Evolutionary conservation across 805 yeast species (phyloP).

Genomic region (Candida lessepsii): DNA sequence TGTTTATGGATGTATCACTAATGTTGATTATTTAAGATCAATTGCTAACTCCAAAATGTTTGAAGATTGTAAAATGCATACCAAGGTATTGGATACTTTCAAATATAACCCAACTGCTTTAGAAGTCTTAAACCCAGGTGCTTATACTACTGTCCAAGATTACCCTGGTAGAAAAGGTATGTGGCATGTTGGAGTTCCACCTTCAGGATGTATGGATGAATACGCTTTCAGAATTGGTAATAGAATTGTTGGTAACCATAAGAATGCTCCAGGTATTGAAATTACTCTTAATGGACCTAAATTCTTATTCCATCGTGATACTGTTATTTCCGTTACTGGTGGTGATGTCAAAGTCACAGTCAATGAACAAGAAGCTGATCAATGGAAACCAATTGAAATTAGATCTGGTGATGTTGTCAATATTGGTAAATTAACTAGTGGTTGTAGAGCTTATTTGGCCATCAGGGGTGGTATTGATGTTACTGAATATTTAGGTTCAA

Average conservation of each 20-base stretch:
- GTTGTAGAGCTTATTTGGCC: constrained; percentile 89
- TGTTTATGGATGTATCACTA: constrained; percentile 84
- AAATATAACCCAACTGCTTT: constrained; percentile 80
- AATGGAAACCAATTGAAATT: constrained; percentile 73
- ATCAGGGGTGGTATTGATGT: constrained; percentile 93
- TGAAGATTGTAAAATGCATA: constrained; percentile 76
- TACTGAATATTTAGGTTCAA: constrained; percentile 90
- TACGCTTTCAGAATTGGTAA: constrained; percentile 89
- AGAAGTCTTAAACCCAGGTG: constrained; percentile 67
- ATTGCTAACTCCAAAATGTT: constrained; percentile 85
- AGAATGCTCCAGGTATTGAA: constrained; percentile 85
- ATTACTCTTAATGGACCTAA: constrained; percentile 86
- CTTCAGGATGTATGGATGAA: constrained; percentile 97
- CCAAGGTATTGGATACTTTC: constrained; percentile 82
- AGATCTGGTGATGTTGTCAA: constrained; percentile 72
- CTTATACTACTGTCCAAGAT: constrained; percentile 95
- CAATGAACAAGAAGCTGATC: constrained; percentile 54
- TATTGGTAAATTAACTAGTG: constrained; percentile 78
- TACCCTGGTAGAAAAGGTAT: constrained; percentile 90
- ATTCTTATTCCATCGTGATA: constrained; percentile 75
- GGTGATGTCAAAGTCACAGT: constrained; percentile 70
- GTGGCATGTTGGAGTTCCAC: constrained; percentile 96
- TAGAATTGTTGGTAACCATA: constrained; percentile 83
- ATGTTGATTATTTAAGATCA: constrained; percentile 83
- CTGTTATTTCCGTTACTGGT: constrained; percentile 82